These are phyloP conservation scores for Mycosphaerella sp. DNA, from an alignment of 2,329 filamentous ascomycete species.

Conservation along the genomic window DNA sequence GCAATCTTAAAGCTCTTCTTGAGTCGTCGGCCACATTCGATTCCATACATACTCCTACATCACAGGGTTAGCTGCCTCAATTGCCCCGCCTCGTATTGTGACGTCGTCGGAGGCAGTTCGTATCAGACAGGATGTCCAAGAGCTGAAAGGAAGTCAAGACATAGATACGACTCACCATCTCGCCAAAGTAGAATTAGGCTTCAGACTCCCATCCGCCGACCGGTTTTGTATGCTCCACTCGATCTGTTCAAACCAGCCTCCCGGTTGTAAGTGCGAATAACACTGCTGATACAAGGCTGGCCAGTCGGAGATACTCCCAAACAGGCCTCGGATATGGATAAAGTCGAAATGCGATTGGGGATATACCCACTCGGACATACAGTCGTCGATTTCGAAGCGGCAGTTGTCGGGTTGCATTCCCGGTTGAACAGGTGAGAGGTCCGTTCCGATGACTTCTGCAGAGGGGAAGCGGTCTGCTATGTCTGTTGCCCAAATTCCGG, in stretches of 20 bases:
- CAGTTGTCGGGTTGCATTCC: slow-evolving; percentile 36
- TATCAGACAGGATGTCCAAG: no score
- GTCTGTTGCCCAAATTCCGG: slow-evolving; percentile 37
- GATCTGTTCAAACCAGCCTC: slow-evolving; percentile 41
- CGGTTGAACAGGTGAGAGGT: slow-evolving; percentile 34
- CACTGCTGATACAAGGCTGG: slow-evolving; percentile 36
- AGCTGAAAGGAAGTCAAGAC: neutral
- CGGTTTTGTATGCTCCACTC: slow-evolving; percentile 33
- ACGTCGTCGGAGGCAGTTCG: no score
- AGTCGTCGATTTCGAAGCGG: slow-evolving; percentile 43
- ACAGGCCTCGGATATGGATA: slow-evolving; percentile 39
- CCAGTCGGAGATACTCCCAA: slow-evolving; percentile 40
- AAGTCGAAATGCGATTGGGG: slow-evolving; percentile 37
- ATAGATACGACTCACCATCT: slow-evolving; percentile 18
- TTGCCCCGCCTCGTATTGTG: neutral
- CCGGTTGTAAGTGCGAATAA: slow-evolving; percentile 37
- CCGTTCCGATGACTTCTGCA: slow-evolving; percentile 36
- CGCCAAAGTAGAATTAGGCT: slow-evolving; percentile 21
- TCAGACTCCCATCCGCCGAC: slow-evolving; percentile 29
- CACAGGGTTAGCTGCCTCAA: neutral
- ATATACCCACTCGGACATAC: slow-evolving; percentile 38
- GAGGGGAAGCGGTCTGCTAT: slow-evolving; percentile 33
- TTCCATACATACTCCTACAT: slow-evolving; percentile 15
- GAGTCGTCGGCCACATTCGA: slow-evolving; percentile 22
- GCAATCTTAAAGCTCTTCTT: slow-evolving; percentile 31